A percentile compares a stretch with the other conserved stretches of the same genome.
phyloP scores from a whole-genome alignment of 805 yeast species.

The Teunomyces aglyptinius region DNA sequence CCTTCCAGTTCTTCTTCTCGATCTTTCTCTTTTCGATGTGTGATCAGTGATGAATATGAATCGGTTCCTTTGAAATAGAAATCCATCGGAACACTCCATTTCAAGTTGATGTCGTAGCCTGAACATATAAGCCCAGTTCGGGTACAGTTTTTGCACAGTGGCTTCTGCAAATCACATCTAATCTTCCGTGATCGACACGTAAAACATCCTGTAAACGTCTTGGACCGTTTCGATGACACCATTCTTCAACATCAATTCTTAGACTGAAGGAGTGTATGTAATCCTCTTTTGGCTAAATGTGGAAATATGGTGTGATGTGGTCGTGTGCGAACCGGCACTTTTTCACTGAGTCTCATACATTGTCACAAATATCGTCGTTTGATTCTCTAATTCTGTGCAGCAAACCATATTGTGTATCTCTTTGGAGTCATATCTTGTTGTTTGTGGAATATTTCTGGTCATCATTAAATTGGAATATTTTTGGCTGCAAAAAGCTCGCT shows the following conservation, averaged over 20 bases:
- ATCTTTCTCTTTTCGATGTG: slow-evolving; percentile 20
- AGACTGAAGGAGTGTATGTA: not conserved
- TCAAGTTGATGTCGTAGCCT: slow-evolving; percentile 77
- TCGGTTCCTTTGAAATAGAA: slow-evolving; percentile 27
- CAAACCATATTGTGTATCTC: no score
- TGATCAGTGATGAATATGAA: slow-evolving; percentile 27
- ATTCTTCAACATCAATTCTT: not conserved
- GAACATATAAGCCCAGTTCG: slow-evolving; percentile 69
- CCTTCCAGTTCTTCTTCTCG: slow-evolving; percentile 13
- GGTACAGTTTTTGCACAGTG: slow-evolving; percentile 68
- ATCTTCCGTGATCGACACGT: slow-evolving; percentile 81
- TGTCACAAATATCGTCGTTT: no score
- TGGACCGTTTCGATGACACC: slow-evolving; percentile 27
- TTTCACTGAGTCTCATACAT: not conserved
- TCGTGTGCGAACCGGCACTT: not conserved
- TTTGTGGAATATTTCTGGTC: no score
- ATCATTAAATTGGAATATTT: not conserved
- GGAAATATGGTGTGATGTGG: not conserved
- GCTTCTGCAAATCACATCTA: slow-evolving; percentile 72
- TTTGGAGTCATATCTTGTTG: no score
- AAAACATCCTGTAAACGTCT: slow-evolving; percentile 86
- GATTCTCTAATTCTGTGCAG: no score
- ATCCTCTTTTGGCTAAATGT: not conserved
- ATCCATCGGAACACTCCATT: slow-evolving; percentile 64
- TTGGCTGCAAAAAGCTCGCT: not conserved